These are phyloP conservation scores for Capsella bursapastoris DNA, from an alignment of 345 rosid species.

Conservation along the genomic window DNA sequence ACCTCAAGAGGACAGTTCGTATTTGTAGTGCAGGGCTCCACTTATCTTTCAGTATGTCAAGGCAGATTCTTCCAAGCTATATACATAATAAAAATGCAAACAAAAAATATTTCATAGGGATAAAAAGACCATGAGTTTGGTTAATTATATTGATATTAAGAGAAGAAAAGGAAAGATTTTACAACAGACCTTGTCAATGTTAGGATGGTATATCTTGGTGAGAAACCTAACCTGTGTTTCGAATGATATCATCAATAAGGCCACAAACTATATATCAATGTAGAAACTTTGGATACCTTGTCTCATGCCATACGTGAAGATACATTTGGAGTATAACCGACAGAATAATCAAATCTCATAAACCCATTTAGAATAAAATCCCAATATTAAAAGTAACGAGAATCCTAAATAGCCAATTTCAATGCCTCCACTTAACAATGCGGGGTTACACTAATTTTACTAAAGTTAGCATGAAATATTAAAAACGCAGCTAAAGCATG, in stretches of 20 bases:
- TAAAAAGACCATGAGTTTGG: conserved; percentile 19
- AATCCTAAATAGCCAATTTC: neutral
- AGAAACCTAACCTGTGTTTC: conserved; percentile 92
- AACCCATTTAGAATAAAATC: neutral
- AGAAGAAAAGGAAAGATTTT: conserved; percentile 4
- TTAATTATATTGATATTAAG: neutral
- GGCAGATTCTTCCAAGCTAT: conserved; percentile 98
- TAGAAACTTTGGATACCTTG: neutral
- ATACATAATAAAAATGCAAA: conserved; percentile 17
- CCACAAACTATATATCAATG: neutral
- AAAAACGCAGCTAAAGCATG: neutral
- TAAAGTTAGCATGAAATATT: neutral
- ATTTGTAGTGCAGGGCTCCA: conserved; percentile 99
- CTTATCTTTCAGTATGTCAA: conserved; percentile 97
- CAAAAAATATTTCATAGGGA: conserved; percentile 19
- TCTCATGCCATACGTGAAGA: neutral
- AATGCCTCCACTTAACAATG: neutral
- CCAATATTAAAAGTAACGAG: neutral
- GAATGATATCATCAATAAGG: conserved; percentile 14
- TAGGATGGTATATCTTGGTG: conserved; percentile 97
- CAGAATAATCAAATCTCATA: conserved; percentile 8
- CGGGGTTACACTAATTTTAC: neutral
- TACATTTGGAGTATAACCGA: conserved; percentile 4
- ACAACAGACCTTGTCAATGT: conserved; percentile 86
- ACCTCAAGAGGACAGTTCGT: conserved; percentile 96